phyloP scores from a whole-genome alignment of 2,329 filamentous ascomycete species.

The Aspergillus piperis region DNA sequence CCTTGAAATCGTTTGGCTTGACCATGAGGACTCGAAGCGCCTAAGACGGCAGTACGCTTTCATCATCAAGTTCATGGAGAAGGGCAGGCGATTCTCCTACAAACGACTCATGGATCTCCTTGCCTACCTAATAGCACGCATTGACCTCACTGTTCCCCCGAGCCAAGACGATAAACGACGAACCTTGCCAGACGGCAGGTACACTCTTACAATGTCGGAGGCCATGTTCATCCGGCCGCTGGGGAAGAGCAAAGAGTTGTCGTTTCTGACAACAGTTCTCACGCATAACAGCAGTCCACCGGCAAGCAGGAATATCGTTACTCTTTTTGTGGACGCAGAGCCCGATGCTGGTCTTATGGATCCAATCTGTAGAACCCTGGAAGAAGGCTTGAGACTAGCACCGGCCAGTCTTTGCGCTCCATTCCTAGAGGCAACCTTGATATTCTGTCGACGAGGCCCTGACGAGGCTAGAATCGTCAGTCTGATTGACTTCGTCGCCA shows the following conservation, averaged over 20 bases:
- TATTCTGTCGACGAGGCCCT: conserved; percentile 52
- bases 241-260: conserved; percentile 36
- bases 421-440: conserved; percentile 59
- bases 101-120: conserved; percentile 46
- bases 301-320: conserved; percentile 59
- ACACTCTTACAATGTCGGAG: conserved; percentile 38
- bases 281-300: conserved; percentile 59
- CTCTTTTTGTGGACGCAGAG: conserved; percentile 57
- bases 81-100: conserved; percentile 49
- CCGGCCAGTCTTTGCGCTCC: conserved; percentile 52
- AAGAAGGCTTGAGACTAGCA: conserved; percentile 56
- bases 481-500: conserved; percentile 46
- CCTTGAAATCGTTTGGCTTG: conserved; percentile 63
- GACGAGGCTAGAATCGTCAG: conserved; percentile 39
- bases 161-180: conserved; percentile 29
- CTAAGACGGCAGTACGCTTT: conserved; percentile 56
- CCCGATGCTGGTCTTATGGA: conserved; percentile 50
- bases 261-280: conserved; percentile 63
- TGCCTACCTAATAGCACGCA: conserved; percentile 37
- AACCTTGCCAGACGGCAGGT: conserved; percentile 29
- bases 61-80: conserved; percentile 47
- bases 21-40: conserved; percentile 52
- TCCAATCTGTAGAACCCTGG: conserved; percentile 57
- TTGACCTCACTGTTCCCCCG: conserved; percentile 40
- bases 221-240: conserved; percentile 35